Evolutionary conservation across 164 flowering plant species (phyloP), one percentile per base, ranked within the genome.

Genomic region (Umbellularia californica): DNA sequence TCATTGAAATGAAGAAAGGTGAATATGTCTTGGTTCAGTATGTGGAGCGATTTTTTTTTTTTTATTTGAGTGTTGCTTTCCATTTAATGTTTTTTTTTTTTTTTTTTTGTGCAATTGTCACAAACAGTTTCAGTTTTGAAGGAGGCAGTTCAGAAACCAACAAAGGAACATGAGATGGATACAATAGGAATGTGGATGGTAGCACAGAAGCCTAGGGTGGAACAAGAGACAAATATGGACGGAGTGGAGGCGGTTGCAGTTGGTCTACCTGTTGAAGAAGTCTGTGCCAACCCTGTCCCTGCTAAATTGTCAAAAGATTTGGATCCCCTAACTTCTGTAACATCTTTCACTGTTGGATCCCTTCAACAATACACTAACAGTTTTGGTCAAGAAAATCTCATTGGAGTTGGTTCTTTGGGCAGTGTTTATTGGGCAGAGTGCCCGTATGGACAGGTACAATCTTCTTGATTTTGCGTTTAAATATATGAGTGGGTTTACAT

Each of bases 321-420:
- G 67, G 78, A 72, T 55, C 69, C 58, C 20, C 74, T 80, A 19
- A 72, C 66, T 72, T 85, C 95, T 72, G 78, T 82, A 23, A 82
- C 75, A 64, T 70, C 78, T 72, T 95, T 87, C 79, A 86, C 90
- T 50, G 74, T 92, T 78, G 94, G 93, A 52, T 79, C 86, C 15
- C 95, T 93, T 79, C 99, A 95, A 79, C 89, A 93, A 76, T 89
- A 78, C 75, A 93, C 97, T 52, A 81, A 88, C 68, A 92, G 93
- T 80, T 93, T 95, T 82, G 83, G 93, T 73, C 88, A 85, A 80
- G 94, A 85, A 70, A 89, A 90, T 84, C 86, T 86, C 67, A 76
- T 93, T 76, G 99, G 98, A 68, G 79, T 78, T 71, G 97, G 98
- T 74, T 79, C 76, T 77, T 74, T 95, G 78, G 98, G 97, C 22